phyloP scores from a whole-genome alignment of 768 basidiomycete genomes.

The Coprinopsis strossmayeri region DNA sequence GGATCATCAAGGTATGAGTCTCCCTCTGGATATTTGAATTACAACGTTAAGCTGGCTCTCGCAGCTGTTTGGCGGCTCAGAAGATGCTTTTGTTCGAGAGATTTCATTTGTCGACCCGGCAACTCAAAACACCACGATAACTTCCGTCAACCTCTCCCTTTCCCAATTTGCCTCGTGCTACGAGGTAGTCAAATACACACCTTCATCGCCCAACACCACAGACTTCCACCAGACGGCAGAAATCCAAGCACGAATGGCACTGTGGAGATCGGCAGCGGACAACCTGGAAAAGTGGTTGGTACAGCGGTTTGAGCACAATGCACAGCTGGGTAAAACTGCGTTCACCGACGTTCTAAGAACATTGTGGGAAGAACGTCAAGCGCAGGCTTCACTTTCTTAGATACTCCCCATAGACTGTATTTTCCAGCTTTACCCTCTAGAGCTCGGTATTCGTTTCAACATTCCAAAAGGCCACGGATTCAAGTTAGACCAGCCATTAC shows the following conservation, averaged over 20 bases:
- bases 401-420: background rate
- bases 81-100: constrained; percentile 92
- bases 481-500: background rate
- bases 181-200: constrained; percentile 84
- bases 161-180: constrained; percentile 94
- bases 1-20: constrained; percentile 83
- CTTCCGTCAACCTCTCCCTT: constrained; percentile 88
- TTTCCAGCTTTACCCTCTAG: background rate
- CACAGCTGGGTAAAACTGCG: constrained; percentile 79
- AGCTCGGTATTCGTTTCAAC: background rate
- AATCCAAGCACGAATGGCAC: constrained; percentile 73
- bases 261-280: constrained; percentile 80
- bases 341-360: constrained; percentile 84
- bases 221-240: constrained; percentile 87
- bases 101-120: constrained; percentile 89
- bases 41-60: too few species aligned
- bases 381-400: constrained; percentile 5
- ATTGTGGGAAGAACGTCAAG: constrained; percentile 68
- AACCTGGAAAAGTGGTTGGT: constrained; percentile 81
- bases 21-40: too few species aligned
- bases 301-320: constrained; percentile 89
- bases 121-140: constrained; percentile 73
- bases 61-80: constrained; percentile 87
- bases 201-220: constrained; percentile 57
- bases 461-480: background rate